These are phyloP conservation scores for Cyphellophora europaea DNA, from an alignment of 2,329 filamentous ascomycete genomes.

Conservation along the genomic window DNA sequence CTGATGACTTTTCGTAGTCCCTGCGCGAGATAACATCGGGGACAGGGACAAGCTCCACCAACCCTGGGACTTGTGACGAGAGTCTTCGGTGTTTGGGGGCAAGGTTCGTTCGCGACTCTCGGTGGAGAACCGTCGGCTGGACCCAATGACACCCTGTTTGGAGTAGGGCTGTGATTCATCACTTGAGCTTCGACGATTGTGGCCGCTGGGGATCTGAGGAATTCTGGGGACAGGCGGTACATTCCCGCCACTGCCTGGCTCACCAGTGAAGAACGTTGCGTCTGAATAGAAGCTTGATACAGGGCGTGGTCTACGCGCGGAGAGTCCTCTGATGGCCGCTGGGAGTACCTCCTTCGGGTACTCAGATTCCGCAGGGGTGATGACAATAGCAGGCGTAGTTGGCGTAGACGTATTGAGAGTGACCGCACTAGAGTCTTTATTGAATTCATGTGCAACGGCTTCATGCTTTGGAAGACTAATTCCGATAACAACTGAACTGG, in stretches of 20 bases:
- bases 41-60: constrained; percentile 42
- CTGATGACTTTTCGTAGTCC: constrained; percentile 20
- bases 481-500: constrained; percentile 34
- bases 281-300: too few relatives aligned
- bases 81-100: constrained; percentile 16
- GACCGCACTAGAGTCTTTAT: constrained; percentile 19
- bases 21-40: constrained; percentile 31
- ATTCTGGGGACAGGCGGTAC: too few relatives aligned
- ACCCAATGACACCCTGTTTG: too few relatives aligned
- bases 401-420: constrained; percentile 30
- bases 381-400: constrained; percentile 34
- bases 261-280: too few relatives aligned
- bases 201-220: too few relatives aligned
- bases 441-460: constrained; percentile 14
- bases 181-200: too few relatives aligned
- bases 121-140: too few relatives aligned
- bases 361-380: constrained; percentile 35
- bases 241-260: too few relatives aligned
- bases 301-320: too few relatives aligned
- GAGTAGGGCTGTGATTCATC: too few relatives aligned
- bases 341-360: too few relatives aligned
- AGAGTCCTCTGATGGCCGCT: too few relatives aligned
- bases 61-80: constrained; percentile 34
- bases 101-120: constrained; percentile 24
- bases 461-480: constrained; percentile 30